Evolutionary conservation across 2,329 filamentous ascomycete genomes (phyloP), one percentile per base, ranked within the genome.

Genomic region (Emmonsiellopsis sp.): DNA sequence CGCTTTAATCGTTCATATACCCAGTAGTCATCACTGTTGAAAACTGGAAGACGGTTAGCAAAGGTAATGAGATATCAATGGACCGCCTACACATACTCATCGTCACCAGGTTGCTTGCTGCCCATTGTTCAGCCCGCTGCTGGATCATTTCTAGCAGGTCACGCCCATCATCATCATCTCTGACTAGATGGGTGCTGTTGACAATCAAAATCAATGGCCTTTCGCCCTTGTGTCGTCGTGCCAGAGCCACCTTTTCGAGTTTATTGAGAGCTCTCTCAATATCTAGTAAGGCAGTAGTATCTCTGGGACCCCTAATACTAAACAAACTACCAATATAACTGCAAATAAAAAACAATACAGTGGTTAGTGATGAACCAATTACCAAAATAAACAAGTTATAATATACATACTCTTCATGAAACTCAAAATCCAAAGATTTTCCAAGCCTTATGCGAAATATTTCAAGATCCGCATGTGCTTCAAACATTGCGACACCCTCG

Each of bases 11-110:
- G 82, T 69, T 98, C 93, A 63, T 96, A 97, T 0, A 98, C 87
- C 93, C 93, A 98, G 71, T 95, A 98, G 67, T 97, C 93, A 69
- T 98, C 93, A 52, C 85, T 91, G 71, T 96, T 97, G 73, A 98
- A 90, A 36, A 98, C 84, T 77, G 89, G 39, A 42, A 44, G 40
- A 5, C 13, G 9, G 14, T 10, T 32, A 17, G 37, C 32, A 40
- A 46, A 42, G n/a, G 50, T 7, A 33, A 8, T 2, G 6, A n/a
- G 9, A 44, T 7, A 6, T 21, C n/a, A 10, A 17, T n/a, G 31
- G 21, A 10, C 3, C 5, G 40, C 8, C 27, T 31, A 36, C 10
- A 53, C 65, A 57, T 63, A 72, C 70, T 76, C 55, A 84, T 74
- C 1, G 93, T 97, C 33, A 94, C 88, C 7, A 98, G 79, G 59